Conservation (phyloP, 371 early-diverging fungal genomes). For the Mucor sp. region DNA sequence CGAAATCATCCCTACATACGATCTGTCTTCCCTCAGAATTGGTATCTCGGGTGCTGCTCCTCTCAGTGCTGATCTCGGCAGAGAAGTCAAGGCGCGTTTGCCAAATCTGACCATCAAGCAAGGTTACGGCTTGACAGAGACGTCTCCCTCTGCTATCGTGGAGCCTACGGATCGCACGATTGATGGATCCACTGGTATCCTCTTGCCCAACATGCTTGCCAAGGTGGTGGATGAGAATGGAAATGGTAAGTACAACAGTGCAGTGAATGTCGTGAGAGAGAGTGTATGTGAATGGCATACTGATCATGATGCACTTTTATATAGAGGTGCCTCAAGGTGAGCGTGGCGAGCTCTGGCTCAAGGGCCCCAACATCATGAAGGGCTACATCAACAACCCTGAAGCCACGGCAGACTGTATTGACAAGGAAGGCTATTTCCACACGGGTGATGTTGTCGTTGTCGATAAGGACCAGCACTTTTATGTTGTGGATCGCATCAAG, state of each 20-base stretch:
- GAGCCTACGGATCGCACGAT: slow-evolving; percentile 15
- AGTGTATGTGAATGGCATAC: not conserved
- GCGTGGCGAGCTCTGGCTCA: slow-evolving; percentile 76
- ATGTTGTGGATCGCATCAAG: slow-evolving; percentile 72
- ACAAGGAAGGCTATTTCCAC: slow-evolving; percentile 69
- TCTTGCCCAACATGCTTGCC: slow-evolving; percentile 70
- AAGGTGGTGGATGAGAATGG: slow-evolving; percentile 67
- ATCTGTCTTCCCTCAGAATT: slow-evolving; percentile 60
- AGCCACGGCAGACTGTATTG: slow-evolving; percentile 68
- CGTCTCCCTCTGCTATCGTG: slow-evolving; percentile 16
- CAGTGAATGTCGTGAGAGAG: too few relatives aligned
- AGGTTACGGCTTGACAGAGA: slow-evolving; percentile 32
- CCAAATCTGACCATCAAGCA: slow-evolving; percentile 42
- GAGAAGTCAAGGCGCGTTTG: slow-evolving; percentile 42
- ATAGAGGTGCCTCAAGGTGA: slow-evolving; percentile 36
- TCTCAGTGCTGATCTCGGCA: slow-evolving; percentile 58
- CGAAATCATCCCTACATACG: slow-evolving; percentile 64
- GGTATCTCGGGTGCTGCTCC: slow-evolving; percentile 86
- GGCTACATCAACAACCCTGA: slow-evolving; percentile 70
- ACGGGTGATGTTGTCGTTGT: slow-evolving; percentile 82
- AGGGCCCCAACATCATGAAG: slow-evolving; percentile 83
- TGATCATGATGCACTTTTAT: not conserved
- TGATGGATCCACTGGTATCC: slow-evolving; percentile 63
- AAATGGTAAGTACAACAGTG: slow-evolving; percentile 34
- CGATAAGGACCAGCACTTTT: slow-evolving; percentile 61